Evolutionary conservation across 441 rosid genomes (phyloP).

Genomic region (Erodium texanum): DNA sequence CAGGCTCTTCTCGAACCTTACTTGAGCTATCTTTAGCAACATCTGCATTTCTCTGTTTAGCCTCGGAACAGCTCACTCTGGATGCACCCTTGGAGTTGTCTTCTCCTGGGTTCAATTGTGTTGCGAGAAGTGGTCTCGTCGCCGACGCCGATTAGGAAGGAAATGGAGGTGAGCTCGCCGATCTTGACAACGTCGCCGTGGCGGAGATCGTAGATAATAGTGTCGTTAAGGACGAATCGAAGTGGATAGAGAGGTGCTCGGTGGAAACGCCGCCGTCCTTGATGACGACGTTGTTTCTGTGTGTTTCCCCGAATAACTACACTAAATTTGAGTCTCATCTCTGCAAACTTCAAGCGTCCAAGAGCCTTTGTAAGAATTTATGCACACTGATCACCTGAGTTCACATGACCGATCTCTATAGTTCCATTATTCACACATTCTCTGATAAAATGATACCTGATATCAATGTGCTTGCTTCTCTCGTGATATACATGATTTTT

Average conservation of each 20-base stretch:
- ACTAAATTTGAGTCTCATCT: too few species aligned
- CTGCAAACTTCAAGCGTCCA: too few species aligned
- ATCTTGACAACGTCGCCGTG: conserved; percentile 19
- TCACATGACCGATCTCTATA: too few species aligned
- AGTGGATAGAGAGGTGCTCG: conserved; percentile 47
- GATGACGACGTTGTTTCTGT: conserved; percentile 27
- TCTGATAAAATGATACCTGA: too few species aligned
- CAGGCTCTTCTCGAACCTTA: conserved; percentile 4
- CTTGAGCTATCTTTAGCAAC: neutral
- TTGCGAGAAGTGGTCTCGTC: neutral
- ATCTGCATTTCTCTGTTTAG: neutral
- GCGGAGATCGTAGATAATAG: neutral
- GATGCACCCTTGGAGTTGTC: neutral
- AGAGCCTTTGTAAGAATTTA: too few species aligned
- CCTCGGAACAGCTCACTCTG: neutral
- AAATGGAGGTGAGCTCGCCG: conserved; percentile 20
- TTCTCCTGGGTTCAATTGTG: neutral
- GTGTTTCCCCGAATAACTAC: conserved; percentile 56
- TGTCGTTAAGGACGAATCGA: conserved; percentile 31
- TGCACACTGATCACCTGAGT: too few species aligned
- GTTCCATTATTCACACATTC: too few species aligned
- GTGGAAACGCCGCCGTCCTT: conserved; percentile 71
- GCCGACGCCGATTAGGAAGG: neutral
- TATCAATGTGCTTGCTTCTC: too few species aligned
- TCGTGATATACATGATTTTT: too few species aligned